phyloP scores from a whole-genome alignment of 2,329 filamentous ascomycete species.

The Dactylellina sp. region DNA sequence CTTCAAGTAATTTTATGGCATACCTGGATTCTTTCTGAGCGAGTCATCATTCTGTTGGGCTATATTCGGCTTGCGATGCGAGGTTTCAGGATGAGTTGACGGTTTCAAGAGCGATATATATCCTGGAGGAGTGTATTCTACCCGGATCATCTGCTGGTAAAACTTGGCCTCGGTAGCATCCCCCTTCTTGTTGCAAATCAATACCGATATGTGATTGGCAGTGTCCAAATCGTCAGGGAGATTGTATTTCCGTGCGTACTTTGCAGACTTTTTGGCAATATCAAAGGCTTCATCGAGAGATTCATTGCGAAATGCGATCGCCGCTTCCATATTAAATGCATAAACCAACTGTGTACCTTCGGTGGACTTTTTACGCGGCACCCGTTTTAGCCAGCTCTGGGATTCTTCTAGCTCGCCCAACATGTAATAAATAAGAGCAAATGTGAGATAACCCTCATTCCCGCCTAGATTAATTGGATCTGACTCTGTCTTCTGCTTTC shows the following conservation, averaged over 20 bases:
- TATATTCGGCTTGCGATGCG: not conserved
- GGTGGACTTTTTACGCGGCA: constrained; percentile 43
- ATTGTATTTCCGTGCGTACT: constrained; percentile 37
- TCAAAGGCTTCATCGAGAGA: constrained; percentile 20
- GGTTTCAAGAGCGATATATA: constrained; percentile 15
- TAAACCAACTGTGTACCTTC: constrained; percentile 10
- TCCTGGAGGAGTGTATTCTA: constrained; percentile 2
- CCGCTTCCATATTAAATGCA: constrained; percentile 38
- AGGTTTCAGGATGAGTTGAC: not conserved
- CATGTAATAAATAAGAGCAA: constrained; percentile 44
- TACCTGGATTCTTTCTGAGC: not conserved
- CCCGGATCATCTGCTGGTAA: constrained; percentile 40
- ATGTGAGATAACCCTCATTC: not conserved
- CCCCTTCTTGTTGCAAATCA: constrained; percentile 26
- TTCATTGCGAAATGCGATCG: constrained; percentile 25
- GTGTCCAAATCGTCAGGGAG: constrained; percentile 13
- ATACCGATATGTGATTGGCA: constrained; percentile 27
- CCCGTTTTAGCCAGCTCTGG: constrained; percentile 11
- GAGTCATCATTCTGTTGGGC: not conserved
- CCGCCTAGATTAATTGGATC: not conserved
- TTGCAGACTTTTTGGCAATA: constrained; percentile 30
- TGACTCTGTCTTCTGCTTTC: not conserved
- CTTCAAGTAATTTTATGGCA: not conserved
- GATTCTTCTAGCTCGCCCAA: constrained; percentile 31
- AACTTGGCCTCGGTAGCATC: constrained; percentile 40